These are phyloP conservation scores for Gossypium gossypioides DNA, from an alignment of 441 rosid genomes.

Conservation along the genomic window DNA sequence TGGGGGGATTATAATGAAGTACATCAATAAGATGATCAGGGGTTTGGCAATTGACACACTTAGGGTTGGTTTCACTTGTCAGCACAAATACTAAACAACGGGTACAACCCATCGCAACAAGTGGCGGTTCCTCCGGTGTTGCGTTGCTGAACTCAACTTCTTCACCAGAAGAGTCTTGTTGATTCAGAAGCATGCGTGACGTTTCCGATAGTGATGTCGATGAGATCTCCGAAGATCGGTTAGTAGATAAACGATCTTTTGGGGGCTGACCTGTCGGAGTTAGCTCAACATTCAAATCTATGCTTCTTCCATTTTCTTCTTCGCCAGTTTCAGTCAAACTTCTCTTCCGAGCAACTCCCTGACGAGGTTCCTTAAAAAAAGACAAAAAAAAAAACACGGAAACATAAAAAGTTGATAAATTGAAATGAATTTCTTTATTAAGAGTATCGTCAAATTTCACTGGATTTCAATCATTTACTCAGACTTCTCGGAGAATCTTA, in stretches of 20 bases:
- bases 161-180: background rate
- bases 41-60: conserved; percentile 19
- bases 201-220: background rate
- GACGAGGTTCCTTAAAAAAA: background rate
- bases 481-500: background rate
- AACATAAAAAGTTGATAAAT: background rate
- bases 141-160: background rate
- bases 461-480: background rate
- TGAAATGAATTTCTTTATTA: background rate
- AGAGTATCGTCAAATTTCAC: background rate
- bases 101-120: conserved; percentile 31
- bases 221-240: background rate
- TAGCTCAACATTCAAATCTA: background rate
- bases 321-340: background rate
- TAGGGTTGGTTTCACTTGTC: conserved; percentile 24
- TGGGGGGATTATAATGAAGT: background rate
- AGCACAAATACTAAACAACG: conserved; percentile 29
- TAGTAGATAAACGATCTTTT: background rate
- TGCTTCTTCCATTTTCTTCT: background rate
- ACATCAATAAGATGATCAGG: background rate
- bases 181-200: background rate
- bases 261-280: background rate
- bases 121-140: background rate
- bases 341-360: background rate
- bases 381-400: background rate